These are phyloP conservation scores for Pythium sukuiense DNA, from an alignment of 352 stramenopile genomes.

Conservation along the genomic window DNA sequence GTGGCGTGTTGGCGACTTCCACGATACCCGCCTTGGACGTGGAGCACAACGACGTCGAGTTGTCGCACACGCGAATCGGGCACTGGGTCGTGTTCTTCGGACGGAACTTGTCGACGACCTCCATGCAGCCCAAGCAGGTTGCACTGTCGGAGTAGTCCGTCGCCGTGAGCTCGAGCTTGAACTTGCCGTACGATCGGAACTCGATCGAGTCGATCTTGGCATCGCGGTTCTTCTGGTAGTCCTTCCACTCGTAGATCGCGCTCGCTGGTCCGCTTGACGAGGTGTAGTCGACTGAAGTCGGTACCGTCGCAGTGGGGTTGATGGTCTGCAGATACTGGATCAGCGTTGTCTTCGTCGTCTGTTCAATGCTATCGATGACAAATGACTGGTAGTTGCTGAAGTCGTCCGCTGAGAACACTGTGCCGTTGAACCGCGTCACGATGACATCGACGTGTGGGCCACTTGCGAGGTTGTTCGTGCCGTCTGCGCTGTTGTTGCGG, in stretches of 20 bases:
- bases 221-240: slow-evolving; percentile 48
- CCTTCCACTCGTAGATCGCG: slow-evolving; percentile 40
- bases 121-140: slow-evolving; percentile 50
- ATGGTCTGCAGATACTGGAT: background rate
- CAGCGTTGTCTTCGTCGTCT: background rate
- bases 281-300: background rate
- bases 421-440: slow-evolving; percentile 2
- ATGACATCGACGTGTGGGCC: slow-evolving; percentile 19
- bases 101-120: slow-evolving; percentile 53
- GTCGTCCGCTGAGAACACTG: background rate
- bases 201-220: slow-evolving; percentile 41
- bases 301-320: background rate
- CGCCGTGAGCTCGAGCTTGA: slow-evolving; percentile 45
- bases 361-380: background rate
- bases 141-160: slow-evolving; percentile 47
- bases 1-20: slow-evolving; percentile 5
- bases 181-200: slow-evolving; percentile 53
- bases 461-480: slow-evolving; percentile 4
- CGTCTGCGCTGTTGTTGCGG: slow-evolving; percentile 27
- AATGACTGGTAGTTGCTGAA: background rate
- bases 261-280: too few relatives aligned
- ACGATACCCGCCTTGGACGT: slow-evolving; percentile 13
- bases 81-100: slow-evolving; percentile 41
- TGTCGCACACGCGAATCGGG: slow-evolving; percentile 42
- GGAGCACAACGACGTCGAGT: slow-evolving; percentile 19